A percentile compares a stretch with the other conserved stretches of the same genome.
Conservation (phyloP, 352 stramenopile genomes). For the Phytophthora constricta region DNA sequence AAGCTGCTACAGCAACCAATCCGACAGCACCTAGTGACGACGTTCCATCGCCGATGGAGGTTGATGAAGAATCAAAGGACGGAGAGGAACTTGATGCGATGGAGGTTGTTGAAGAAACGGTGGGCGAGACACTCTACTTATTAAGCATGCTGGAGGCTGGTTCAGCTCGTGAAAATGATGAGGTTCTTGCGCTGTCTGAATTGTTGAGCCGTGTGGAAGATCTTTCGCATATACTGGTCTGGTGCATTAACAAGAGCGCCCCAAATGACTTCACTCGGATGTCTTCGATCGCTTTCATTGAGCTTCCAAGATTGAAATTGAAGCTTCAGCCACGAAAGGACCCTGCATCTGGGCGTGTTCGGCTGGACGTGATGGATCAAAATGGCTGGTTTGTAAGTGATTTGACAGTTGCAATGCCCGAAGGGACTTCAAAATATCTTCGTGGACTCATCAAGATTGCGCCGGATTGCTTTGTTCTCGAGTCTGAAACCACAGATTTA, state of each 20-base stretch:
- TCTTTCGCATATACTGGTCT: constrained; percentile 97
- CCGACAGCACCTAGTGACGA: constrained; percentile 1
- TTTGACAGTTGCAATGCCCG: constrained; percentile 45
- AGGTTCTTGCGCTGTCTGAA: constrained; percentile 76
- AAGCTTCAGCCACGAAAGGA: constrained; percentile 89
- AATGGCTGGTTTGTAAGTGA: constrained; percentile 88
- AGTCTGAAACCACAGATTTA: constrained; percentile 81
- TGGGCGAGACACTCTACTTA: constrained; percentile 88
- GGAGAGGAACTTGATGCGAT: constrained; percentile 53
- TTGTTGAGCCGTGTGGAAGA: constrained; percentile 96
- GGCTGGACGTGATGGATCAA: constrained; percentile 79
- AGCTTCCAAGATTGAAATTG: constrained; percentile 97
- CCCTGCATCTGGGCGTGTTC: constrained; percentile 50
- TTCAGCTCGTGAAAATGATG: constrained; percentile 39
- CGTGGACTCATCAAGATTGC: constrained; percentile 53
- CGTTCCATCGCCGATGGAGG: constrained; percentile 39
- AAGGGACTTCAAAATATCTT: constrained; percentile 57
- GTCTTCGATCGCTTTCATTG: constrained; percentile 93
- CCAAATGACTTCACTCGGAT: constrained; percentile 5
- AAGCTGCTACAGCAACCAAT: constrained; percentile 28
- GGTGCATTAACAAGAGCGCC: constrained; percentile 77
- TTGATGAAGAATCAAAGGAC: constrained; percentile 63
- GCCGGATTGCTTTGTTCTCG: constrained; percentile 72
- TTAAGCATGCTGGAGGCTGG: constrained; percentile 93
- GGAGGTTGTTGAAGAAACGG: constrained; percentile 64